A percentile compares a stretch with the other conserved stretches of the same genome.
These are phyloP conservation scores for Aspergillus nanangensis DNA, from an alignment of 495 filamentous ascomycete species.

Conservation along the genomic window DNA sequence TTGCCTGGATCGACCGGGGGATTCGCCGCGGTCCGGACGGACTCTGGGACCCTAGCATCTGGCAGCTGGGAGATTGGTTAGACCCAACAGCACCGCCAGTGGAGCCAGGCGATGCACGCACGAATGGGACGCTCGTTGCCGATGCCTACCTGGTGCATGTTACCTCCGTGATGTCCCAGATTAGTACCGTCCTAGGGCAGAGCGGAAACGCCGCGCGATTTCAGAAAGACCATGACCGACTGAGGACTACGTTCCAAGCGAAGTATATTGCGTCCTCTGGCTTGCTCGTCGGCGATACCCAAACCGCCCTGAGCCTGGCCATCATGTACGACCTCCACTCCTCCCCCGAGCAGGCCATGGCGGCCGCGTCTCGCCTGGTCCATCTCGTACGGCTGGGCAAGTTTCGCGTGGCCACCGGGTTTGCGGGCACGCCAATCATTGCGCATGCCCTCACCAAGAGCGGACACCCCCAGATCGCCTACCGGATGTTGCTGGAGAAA, in stretches of 20 bases:
- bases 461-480: slow-evolving; percentile 25
- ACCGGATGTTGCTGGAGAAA: slow-evolving; percentile 39
- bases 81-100: slow-evolving; percentile 46
- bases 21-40: slow-evolving; percentile 34
- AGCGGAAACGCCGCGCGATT: slow-evolving; percentile 24
- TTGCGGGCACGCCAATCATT: slow-evolving; percentile 50
- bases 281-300: slow-evolving; percentile 35
- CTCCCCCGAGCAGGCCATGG: slow-evolving; percentile 23
- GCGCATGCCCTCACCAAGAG: slow-evolving; percentile 36
- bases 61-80: slow-evolving; percentile 51
- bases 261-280: slow-evolving; percentile 41
- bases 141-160: slow-evolving; percentile 52
- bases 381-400: slow-evolving; percentile 30
- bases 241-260: slow-evolving; percentile 32
- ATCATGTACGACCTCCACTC: slow-evolving; percentile 40
- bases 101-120: slow-evolving; percentile 36
- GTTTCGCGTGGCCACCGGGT: slow-evolving; percentile 51
- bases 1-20: slow-evolving; percentile 43
- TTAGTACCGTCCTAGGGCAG: slow-evolving; percentile 20
- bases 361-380: slow-evolving; percentile 28
- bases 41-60: slow-evolving; percentile 31
- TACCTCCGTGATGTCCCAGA: slow-evolving; percentile 29
- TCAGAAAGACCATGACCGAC: slow-evolving; percentile 11
- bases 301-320: slow-evolving; percentile 43
- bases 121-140: slow-evolving; percentile 40